Evolutionary conservation across 441 rosid genomes (phyloP).

Genomic region (Cnidoscolus chayamansa): DNA sequence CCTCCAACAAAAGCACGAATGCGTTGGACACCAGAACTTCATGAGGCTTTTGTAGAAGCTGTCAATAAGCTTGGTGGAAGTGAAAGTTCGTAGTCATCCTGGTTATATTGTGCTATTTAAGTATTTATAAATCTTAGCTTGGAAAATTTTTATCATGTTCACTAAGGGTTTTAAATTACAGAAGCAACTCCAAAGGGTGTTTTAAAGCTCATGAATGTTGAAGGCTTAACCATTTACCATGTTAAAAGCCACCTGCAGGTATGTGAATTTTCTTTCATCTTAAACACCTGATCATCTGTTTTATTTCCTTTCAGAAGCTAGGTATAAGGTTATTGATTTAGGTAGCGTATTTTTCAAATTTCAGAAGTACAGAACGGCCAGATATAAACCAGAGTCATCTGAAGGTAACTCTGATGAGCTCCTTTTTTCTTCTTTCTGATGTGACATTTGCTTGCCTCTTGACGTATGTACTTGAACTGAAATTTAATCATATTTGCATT

Average conservation of each 20-base stretch:
- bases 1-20: conserved; percentile 58
- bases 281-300: not conserved
- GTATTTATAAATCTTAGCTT: not conserved
- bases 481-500: not conserved
- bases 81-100: conserved; percentile 53
- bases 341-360: conserved; percentile 17
- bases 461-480: not conserved
- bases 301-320: conserved; percentile 13
- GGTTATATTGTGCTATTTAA: conserved; percentile 11
- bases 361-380: conserved; percentile 88
- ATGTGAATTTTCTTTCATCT: conserved; percentile 12
- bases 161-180: conserved; percentile 33
- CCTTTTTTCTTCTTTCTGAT: conserved; percentile 3
- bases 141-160: conserved; percentile 15
- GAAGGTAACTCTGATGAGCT: conserved; percentile 40
- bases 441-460: conserved; percentile 5
- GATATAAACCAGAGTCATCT: conserved; percentile 71
- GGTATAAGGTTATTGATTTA: conserved; percentile 12
- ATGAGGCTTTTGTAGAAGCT: conserved; percentile 88
- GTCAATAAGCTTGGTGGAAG: conserved; percentile 83
- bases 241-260: conserved; percentile 98
- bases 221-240: conserved; percentile 79
- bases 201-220: conserved; percentile 70
- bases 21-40: conserved; percentile 98
- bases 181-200: conserved; percentile 95